These are phyloP conservation scores for Wickerhamiella brachini DNA, from an alignment of 805 yeast species.

Conservation along the genomic window DNA sequence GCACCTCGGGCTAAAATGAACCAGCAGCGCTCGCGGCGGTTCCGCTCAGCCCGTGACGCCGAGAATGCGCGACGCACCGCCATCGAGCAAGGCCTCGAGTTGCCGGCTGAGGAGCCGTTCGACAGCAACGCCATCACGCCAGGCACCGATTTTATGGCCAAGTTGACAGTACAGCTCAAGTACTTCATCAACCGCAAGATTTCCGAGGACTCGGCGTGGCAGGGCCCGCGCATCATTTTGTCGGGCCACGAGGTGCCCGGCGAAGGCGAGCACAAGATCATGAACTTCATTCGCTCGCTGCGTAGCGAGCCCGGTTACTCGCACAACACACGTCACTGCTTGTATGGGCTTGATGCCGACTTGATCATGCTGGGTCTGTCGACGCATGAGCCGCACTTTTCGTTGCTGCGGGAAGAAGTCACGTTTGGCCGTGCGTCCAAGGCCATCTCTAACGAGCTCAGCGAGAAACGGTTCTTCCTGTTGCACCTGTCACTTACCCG, in stretches of 20 bases:
- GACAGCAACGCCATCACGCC: slow-evolving; percentile 92
- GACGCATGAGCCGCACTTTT: slow-evolving; percentile 91
- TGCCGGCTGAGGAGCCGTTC: slow-evolving; percentile 75
- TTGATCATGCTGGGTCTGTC: slow-evolving; percentile 84
- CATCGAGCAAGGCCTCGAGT: slow-evolving; percentile 50
- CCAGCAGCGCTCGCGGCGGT: slow-evolving; percentile 92
- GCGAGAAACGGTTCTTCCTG: slow-evolving; percentile 67
- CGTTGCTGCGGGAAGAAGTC: slow-evolving; percentile 90
- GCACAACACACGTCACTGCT: slow-evolving; percentile 79
- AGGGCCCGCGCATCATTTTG: slow-evolving; percentile 55
- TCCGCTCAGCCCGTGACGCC: slow-evolving; percentile 86
- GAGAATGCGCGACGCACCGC: slow-evolving; percentile 68
- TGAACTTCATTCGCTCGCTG: slow-evolving; percentile 75
- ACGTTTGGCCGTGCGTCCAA: slow-evolving; percentile 49
- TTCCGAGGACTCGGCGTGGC: slow-evolving; percentile 79
- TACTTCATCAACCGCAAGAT: slow-evolving; percentile 82
- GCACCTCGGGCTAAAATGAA: slow-evolving; percentile 99
- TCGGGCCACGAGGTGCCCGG: slow-evolving; percentile 97
- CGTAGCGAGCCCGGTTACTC: slow-evolving; percentile 62
- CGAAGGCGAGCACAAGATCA: slow-evolving; percentile 96
- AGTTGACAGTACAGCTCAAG: slow-evolving; percentile 63
- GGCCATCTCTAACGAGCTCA: slow-evolving; percentile 33
- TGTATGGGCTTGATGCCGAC: slow-evolving; percentile 94
- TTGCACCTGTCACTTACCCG: slow-evolving; percentile 78
- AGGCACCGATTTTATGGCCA: slow-evolving; percentile 93